Evolutionary conservation across 495 filamentous ascomycete genomes (phyloP).

Genomic region (Aspergillus bertholletiae): DNA sequence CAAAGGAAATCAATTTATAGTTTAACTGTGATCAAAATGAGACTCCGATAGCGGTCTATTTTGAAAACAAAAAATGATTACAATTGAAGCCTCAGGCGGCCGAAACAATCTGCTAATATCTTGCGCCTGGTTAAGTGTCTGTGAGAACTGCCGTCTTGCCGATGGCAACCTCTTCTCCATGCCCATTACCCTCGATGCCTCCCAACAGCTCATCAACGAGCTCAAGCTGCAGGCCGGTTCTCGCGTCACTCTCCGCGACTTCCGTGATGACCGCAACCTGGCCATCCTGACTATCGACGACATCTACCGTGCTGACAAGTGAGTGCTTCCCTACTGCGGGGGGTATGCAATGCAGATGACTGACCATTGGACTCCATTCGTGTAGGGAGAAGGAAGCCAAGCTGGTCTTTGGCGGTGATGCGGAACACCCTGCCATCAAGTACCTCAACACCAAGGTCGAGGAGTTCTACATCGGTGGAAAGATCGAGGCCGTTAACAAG

Average conservation of each 20-base stretch:
- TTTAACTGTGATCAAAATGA: too few relatives aligned
- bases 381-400: slow-evolving; percentile 79
- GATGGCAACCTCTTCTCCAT: slow-evolving; percentile 94
- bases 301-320: slow-evolving; percentile 97
- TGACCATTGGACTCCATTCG: slow-evolving; percentile 26
- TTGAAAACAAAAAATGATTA: neutral
- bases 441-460: slow-evolving; percentile 76
- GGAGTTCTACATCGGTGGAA: slow-evolving; percentile 93
- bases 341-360: slow-evolving; percentile 29
- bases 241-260: slow-evolving; percentile 85
- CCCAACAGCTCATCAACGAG: slow-evolving; percentile 66
- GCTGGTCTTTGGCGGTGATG: slow-evolving; percentile 92
- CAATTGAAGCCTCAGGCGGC: too few relatives aligned
- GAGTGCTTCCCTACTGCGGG: slow-evolving; percentile 30
- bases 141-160: slow-evolving; percentile 76
- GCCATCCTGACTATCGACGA: slow-evolving; percentile 96
- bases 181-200: slow-evolving; percentile 90
- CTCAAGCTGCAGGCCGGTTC: slow-evolving; percentile 71
- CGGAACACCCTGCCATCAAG: slow-evolving; percentile 87
- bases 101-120: slow-evolving; percentile 5
- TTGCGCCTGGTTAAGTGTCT: slow-evolving; percentile 58
- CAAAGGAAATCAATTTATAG: too few relatives aligned
- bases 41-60: too few relatives aligned
- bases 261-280: slow-evolving; percentile 92
- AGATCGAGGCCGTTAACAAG: slow-evolving; percentile 88